Conservation (phyloP, 2,329 filamentous ascomycete genomes). For the Penicillium sp. region DNA sequence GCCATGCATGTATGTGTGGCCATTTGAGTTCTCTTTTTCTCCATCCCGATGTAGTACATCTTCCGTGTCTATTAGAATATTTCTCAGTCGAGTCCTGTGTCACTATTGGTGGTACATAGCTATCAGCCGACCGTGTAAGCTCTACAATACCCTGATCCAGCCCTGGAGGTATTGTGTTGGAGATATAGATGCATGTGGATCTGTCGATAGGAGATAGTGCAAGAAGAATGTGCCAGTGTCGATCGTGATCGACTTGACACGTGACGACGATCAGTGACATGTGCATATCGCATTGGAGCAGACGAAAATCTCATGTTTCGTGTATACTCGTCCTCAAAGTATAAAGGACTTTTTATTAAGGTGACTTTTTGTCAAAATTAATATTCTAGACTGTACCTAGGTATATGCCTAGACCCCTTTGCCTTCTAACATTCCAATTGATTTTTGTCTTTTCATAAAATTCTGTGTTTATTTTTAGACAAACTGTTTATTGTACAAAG, state of each 20-base stretch:
- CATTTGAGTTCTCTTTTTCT: neutral
- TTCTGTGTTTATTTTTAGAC: constrained; percentile 6
- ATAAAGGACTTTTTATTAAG: no score
- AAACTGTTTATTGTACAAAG: neutral
- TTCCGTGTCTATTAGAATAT: neutral
- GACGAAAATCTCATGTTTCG: neutral
- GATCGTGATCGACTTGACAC: neutral
- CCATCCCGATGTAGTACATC: constrained; percentile 1
- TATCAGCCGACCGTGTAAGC: neutral
- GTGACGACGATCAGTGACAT: neutral
- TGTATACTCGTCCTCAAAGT: neutral
- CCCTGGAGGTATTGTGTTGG: neutral
- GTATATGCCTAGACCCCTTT: neutral
- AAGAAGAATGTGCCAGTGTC: neutral
- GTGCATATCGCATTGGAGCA: neutral
- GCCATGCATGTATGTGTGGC: neutral
- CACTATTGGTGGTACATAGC: neutral
- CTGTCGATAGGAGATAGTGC: neutral
- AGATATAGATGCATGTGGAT: neutral
- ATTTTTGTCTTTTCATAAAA: neutral
- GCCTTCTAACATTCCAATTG: neutral
- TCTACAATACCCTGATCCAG: neutral
- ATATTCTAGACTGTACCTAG: neutral
- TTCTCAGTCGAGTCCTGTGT: constrained; percentile 14
- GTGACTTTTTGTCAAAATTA: neutral